Percentiles rank a stretch among this genome's conserved stretches.
Evolutionary conservation across 1,284 basidiomycete genomes (phyloP).

Genomic region (Thecaphora thlaspeos): DNA sequence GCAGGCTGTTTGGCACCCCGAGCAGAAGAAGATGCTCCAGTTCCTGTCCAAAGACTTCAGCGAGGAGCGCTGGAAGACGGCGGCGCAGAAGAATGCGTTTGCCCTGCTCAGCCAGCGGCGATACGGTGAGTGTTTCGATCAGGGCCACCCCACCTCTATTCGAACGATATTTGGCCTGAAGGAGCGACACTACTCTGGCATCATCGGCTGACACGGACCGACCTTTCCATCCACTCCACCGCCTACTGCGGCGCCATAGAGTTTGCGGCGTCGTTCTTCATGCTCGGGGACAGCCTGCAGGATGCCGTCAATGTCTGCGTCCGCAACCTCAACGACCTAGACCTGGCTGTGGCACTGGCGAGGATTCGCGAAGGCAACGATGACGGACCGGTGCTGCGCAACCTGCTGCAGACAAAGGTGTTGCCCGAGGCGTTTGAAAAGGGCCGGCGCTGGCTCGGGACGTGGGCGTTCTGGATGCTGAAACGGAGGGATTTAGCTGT

Average conservation of each 20-base stretch:
- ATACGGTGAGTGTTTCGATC: conserved; percentile 43
- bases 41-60: conserved; percentile 90
- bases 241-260: conserved; percentile 2
- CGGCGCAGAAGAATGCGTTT: conserved; percentile 94
- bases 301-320: conserved; percentile 91
- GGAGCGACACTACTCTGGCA: too few relatives aligned
- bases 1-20: conserved; percentile 89
- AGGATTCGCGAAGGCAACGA: conserved; percentile 74
- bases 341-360: conserved; percentile 82
- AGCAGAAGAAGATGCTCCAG: conserved; percentile 84
- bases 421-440: conserved; percentile 78
- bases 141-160: too few relatives aligned
- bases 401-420: conserved; percentile 72
- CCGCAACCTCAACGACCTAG: conserved; percentile 82
- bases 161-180: not conserved
- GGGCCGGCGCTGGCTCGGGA: conserved; percentile 92
- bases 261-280: conserved; percentile 92
- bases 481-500: conserved; percentile 81
- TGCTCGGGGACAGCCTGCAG: conserved; percentile 81
- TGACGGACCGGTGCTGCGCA: conserved; percentile 73
- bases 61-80: conserved; percentile 81
- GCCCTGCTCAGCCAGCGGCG: conserved; percentile 69
- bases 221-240: too few relatives aligned
- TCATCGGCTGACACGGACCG: too few relatives aligned
- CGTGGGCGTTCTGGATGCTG: conserved; percentile 92